Percentiles rank a stretch among this genome's conserved stretches.
These are phyloP conservation scores for Alnus glutinosa DNA, from an alignment of 306 rosid species.

Conservation along the genomic window DNA sequence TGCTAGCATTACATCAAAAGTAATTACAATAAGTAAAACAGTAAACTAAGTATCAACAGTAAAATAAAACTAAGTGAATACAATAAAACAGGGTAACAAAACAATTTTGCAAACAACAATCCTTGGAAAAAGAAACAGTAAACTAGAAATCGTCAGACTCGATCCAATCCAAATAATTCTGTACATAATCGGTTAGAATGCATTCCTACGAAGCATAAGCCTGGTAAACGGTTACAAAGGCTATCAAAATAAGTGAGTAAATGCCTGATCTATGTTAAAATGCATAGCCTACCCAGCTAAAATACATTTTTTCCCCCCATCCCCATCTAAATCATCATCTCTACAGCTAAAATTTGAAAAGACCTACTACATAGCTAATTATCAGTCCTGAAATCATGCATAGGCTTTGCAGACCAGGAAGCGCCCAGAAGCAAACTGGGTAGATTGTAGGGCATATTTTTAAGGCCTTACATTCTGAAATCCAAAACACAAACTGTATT, in stretches of 20 bases:
- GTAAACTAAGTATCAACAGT: neutral
- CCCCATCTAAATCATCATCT: conserved; percentile 3
- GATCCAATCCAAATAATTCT: neutral
- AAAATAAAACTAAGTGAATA: neutral
- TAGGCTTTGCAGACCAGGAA: neutral
- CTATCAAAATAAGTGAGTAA: neutral
- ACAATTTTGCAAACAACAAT: neutral
- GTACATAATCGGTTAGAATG: conserved; percentile 6
- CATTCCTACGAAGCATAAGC: conserved; percentile 13
- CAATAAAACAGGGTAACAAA: neutral
- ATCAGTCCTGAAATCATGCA: neutral
- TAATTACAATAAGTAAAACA: too few relatives aligned
- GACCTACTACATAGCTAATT: conserved; percentile 1
- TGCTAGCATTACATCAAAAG: too few relatives aligned
- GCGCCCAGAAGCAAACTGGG: too few relatives aligned
- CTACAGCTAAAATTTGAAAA: neutral
- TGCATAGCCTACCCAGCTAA: conserved; percentile 14
- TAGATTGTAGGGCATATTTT: neutral
- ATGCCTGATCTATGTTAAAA: conserved; percentile 25
- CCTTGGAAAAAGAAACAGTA: neutral
- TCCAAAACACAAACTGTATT: conserved; percentile 78
- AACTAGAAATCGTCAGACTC: neutral
- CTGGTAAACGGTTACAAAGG: neutral
- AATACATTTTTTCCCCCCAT: neutral
- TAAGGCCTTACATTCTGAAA: conserved; percentile 43